Evolutionary conservation across 805 yeast species (phyloP), one percentile per base, ranked within the genome.

Genomic region (Barnettozyma californica): DNA sequence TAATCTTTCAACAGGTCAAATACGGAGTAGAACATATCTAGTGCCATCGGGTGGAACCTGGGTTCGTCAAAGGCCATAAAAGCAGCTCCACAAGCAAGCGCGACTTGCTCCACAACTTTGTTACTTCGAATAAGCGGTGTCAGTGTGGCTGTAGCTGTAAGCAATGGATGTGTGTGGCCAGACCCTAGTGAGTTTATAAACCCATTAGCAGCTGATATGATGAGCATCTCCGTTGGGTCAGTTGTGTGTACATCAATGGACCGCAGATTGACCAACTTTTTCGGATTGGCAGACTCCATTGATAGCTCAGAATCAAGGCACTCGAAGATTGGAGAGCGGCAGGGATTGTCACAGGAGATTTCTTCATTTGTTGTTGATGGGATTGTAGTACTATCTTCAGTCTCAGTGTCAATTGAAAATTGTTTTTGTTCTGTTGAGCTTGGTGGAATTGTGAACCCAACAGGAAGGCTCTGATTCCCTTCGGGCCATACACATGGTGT

Each of bases 71-170:
- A 67, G 8, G 68, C 65, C 11, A 70, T 46, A 50, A 58, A 70
- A 0, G 74, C 55, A 4, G 73, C 69, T 6, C 76, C 77, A 58
- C 75, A 70, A 13, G 74, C 69, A 44, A 62, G 57, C 18, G 70
- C 69, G 2, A 71, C 61, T 19, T 58, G 59, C 42, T 60, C 55
- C 42, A 70, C 47, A 9, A 64, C 55, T 2, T 56, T 48, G 40
- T 68, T 69, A 10, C 51, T 49, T 5, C 8, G 27, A 9, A 68
- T 67, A 9, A 64, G 63, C 2, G 75, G 73, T 1, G 71, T 55
- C 51, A 71, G 71, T 1, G 71, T 67, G 0, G 71, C 67, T 75
- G 1, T 18, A 19, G 38, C 38, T 18, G 38, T 19, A 11, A 35
- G 38, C 21, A 35, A 19, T 19, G 38, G 38, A 14, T 35, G 38